Base-by-base conservation (phyloP, 2,329 filamentous ascomycete species). In the Fusarium aywerte region DNA sequence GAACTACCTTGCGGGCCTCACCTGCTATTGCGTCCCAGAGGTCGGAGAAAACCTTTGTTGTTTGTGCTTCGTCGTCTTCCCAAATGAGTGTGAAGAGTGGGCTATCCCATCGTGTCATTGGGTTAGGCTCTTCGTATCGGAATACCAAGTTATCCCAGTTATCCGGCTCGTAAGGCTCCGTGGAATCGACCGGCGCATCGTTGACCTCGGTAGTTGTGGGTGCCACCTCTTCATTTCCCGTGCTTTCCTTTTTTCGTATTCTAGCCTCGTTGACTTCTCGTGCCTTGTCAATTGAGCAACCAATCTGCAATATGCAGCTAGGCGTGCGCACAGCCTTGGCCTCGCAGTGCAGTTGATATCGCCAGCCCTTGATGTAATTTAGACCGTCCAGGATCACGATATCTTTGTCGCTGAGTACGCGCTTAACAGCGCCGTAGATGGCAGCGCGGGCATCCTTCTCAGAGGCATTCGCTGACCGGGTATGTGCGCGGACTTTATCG, bases 311-410 rank as follows among this genome's bases (percentile, higher is more conserved):
- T 57, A 96, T 87, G 73, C 90, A 93, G 77, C 87, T 91, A 4
- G 90, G 87, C 5, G 92, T 96, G 65, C 89, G 82, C 53, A 92
- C 80, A 45, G 92, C 92, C 79, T 96, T 96, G 35, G 92, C 88
- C 79, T 96, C 92, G 80, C 92, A 95, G 77, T 90, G 90, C 21
- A 96, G 82, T 81, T 96, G 92, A 76, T 96, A 96, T 47, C 92
- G 85, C 87, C 92, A 96, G 35, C 92, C 92, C 78, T 96, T 96
- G 80, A 96, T 96, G 79, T 96, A 96, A 78, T 96, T 96, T 62
- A 92, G 81, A 2, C 89, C 89, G 76, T 96, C 92, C 16, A 93
- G 86, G 44, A 96, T 87, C 51, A 96, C 91, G 58, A 96, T 88
- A 73, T 92, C 90, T 72, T 88, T 87, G 57, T 88, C 85, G 62